Evolutionary conservation across 2,329 filamentous ascomycete genomes (phyloP), one percentile per base, ranked within the genome.

Genomic region (Furcasterigmium sp.): DNA sequence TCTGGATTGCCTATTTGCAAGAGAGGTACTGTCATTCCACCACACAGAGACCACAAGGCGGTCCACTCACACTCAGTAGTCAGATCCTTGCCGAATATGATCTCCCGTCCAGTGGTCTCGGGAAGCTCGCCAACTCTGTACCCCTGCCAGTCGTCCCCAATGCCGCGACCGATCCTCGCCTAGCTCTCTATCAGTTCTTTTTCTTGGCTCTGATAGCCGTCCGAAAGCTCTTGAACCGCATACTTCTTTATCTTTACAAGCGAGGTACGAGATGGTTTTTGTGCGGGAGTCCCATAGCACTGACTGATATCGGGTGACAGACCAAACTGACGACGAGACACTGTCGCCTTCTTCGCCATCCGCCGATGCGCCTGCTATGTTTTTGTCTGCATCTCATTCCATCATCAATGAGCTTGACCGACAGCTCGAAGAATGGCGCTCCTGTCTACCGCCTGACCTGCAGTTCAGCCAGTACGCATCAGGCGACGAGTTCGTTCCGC

Each of bases 151-250:
- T 46, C 15, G 21, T 43, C 11, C 40, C 40, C 9, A 40, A 39
- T 15, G 20, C 40, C 3, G 28, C 8, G 6, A 32, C 38, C 4
- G 41, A 42, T n/a, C 30, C 41, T n/a, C 25, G 37, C 15, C 38
- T 20, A 8, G 20, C 28, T 9, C 21, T 44, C 15, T 41, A 39
- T 8, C 42, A 44, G 19, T 44, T 47, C 42, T 45, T 42, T 23
- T 47, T 44, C 20, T 36, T 47, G 26, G 45, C 42, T 10, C 41
- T 47, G 9, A 41, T 47, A 15, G 38, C 45, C 11, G 34, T 47
- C 21, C 32, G 45, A 14, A 44, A 34, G n/a, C 42, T 47, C 2
- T 13, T 44, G 3, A 44, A 44, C 38, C 15, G 45, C 7, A 44
- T 47, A 6, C 42, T 37, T 17, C 32, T 35, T 5, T 36, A 47